Conservation (phyloP, 1,139 yeast species). For the Kodamaea suecica region DNA sequence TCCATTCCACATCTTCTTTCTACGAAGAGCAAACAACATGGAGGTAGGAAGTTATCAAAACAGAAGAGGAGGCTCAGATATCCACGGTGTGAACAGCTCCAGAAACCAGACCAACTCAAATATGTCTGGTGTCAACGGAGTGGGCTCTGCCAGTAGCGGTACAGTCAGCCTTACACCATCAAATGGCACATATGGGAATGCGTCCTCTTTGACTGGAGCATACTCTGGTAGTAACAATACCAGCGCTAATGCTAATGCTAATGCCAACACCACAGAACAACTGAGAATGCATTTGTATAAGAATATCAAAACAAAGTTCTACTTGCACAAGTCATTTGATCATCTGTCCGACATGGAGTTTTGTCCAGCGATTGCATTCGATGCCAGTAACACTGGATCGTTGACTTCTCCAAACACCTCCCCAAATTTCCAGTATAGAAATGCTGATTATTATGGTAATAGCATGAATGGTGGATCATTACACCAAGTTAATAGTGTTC, state of each 20-base stretch:
- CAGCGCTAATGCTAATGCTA: neutral
- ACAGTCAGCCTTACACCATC: no score
- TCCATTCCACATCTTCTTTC: neutral
- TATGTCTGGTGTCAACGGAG: neutral
- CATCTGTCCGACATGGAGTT: constrained; percentile 69
- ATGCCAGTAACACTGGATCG: constrained; percentile 5
- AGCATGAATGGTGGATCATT: neutral
- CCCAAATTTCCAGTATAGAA: constrained; percentile 13
- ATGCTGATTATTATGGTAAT: constrained; percentile 10
- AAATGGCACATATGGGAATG: no score
- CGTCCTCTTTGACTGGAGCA: no score
- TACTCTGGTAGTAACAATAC: neutral
- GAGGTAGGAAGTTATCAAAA: constrained; percentile 1
- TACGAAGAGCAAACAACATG: neutral
- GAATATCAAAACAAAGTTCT: constrained; percentile 46
- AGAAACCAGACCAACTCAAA: neutral
- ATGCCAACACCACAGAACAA: constrained; percentile 7
- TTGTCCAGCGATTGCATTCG: constrained; percentile 48
- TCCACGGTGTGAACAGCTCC: neutral
- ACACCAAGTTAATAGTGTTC: neutral
- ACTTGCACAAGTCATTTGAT: constrained; percentile 67
- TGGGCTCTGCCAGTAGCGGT: neutral
- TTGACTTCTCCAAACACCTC: constrained; percentile 10
- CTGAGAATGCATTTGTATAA: constrained; percentile 22
- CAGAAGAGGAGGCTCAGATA: neutral